Base-by-base conservation (phyloP, 495 filamentous ascomycete genomes). In the Aspergillus haitiensis region DNA sequence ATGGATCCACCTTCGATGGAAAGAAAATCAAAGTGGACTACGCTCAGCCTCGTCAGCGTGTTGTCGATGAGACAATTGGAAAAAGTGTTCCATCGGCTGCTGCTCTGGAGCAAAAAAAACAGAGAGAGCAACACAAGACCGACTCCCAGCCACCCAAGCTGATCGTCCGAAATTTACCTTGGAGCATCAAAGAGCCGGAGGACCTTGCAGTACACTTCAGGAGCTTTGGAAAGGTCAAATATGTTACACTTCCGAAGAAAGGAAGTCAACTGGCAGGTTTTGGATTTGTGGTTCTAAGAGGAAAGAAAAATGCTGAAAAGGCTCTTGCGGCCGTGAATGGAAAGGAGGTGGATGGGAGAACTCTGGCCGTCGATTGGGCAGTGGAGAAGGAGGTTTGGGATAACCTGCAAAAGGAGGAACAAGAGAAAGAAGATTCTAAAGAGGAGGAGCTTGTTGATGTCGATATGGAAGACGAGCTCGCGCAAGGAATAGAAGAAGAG, bases 81-180 rank as follows among this genome's bases (percentile, higher is more conserved):
- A 83, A 76, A 62, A 80, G 75, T 67, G 67, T 72, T 16, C 75
- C 80, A 15, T 73, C 79, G 18, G 71, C 76, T 47, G 77, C 76
- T 18, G 71, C 77, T 27, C 69, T 75, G 11, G 74, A 78, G 64
- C 64, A 73, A 36, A 91, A 92, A 75, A 72, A 79, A 66, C 78
- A 72, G 68, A 81, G 76, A 65, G 86, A 71, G 74, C 79, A 74
- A 73, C 80, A 76, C 74, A 81, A 63, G 68, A 82, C 84, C 57
- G 78, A 79, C 36, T 75, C 80, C 34, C 81, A 81, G 68, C 81
- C 89, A 6, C 88, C 91, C 9, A 93, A 90, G 73, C 75, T 99
- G 65, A 99, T 99, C 73, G 87, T 98, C 31, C 85, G 94, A 54
- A 99, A 99, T 70, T 69, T 99, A 64, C 93, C 94, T 1, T 99